phyloP scores from a whole-genome alignment of 345 rosid species.

The Gossypium australe region DNA sequence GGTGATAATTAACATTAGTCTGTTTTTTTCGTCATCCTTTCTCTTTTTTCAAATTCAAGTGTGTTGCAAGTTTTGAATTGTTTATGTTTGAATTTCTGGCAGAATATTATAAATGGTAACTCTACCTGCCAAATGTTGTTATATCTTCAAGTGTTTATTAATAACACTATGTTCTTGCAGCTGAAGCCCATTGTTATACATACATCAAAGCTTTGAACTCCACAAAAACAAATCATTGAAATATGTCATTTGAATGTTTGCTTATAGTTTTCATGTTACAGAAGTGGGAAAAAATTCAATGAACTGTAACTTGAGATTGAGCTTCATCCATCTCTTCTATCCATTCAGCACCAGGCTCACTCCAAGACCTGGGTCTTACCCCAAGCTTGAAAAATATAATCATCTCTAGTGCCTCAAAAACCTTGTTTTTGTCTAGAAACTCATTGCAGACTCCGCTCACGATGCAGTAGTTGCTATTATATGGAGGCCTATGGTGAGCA shows the following conservation, averaged over 20 bases:
- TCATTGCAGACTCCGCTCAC: conserved; percentile 83
- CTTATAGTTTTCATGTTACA: background rate
- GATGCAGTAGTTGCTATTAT: conserved; percentile 81
- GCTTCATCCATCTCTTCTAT: conserved; percentile 41
- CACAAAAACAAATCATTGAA: conserved; percentile 5
- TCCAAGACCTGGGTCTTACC: conserved; percentile 78
- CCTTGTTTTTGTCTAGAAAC: conserved; percentile 50
- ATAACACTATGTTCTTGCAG: background rate
- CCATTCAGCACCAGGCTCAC: conserved; percentile 65
- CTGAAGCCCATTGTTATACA: background rate
- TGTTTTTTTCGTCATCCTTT: background rate
- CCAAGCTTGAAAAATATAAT: conserved; percentile 49
- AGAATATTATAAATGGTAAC: background rate
- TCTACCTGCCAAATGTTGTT: background rate
- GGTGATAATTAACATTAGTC: conserved; percentile 26
- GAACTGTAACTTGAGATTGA: conserved; percentile 21
- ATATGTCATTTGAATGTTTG: background rate
- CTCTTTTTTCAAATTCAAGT: background rate
- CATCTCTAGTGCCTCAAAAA: conserved; percentile 81
- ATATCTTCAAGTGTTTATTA: background rate
- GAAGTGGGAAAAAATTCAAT: background rate
- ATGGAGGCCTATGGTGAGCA: conserved; percentile 74
- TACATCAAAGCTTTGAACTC: background rate
- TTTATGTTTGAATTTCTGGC: background rate
- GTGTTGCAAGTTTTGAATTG: background rate